These are phyloP conservation scores for Reticulascus tulasneorum DNA, from an alignment of 2,329 filamentous ascomycete genomes.

Conservation along the genomic window DNA sequence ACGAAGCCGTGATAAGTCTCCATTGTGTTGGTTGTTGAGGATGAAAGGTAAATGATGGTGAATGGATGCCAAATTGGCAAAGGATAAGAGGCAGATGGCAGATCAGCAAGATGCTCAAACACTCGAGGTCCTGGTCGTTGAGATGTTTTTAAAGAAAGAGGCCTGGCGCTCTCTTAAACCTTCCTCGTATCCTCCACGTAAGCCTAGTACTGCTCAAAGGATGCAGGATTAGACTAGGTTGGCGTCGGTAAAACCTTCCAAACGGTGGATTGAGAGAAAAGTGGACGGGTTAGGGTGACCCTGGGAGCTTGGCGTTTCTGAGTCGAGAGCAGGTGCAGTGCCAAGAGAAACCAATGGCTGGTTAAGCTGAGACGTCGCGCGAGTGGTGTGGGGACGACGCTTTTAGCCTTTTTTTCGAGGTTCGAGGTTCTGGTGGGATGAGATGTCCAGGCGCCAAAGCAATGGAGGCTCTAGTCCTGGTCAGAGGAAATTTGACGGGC, in stretches of 20 bases:
- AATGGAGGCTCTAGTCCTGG: no score
- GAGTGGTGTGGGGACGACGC: slow-evolving; percentile 1
- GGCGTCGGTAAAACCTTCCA: slow-evolving; percentile 8
- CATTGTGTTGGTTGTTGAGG: slow-evolving; percentile 52
- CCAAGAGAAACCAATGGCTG: slow-evolving; percentile 6
- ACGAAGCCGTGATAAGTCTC: slow-evolving; percentile 96
- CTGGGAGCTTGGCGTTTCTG: no score
- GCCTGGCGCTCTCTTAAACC: slow-evolving; percentile 7
- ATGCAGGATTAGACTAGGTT: slow-evolving; percentile 4
- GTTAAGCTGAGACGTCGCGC: slow-evolving; percentile 12
- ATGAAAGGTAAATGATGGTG: slow-evolving; percentile 4
- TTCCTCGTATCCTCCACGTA: slow-evolving; percentile 8
- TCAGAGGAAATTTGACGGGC: no score
- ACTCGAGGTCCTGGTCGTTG: neutral
- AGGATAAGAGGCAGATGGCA: slow-evolving; percentile 5
- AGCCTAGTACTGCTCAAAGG: no score
- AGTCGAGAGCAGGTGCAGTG: slow-evolving; percentile 2
- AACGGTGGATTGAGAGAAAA: no score
- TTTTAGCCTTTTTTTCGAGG: no score
- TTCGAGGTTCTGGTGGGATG: no score
- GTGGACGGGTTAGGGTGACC: no score
- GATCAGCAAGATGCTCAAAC: slow-evolving; percentile 2
- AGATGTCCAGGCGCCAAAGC: no score
- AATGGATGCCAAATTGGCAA: neutral
- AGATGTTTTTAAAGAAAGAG: slow-evolving; percentile 7